Conservation (phyloP, 2,329 filamentous ascomycete genomes). For the Aspergillus fischeri region DNA sequence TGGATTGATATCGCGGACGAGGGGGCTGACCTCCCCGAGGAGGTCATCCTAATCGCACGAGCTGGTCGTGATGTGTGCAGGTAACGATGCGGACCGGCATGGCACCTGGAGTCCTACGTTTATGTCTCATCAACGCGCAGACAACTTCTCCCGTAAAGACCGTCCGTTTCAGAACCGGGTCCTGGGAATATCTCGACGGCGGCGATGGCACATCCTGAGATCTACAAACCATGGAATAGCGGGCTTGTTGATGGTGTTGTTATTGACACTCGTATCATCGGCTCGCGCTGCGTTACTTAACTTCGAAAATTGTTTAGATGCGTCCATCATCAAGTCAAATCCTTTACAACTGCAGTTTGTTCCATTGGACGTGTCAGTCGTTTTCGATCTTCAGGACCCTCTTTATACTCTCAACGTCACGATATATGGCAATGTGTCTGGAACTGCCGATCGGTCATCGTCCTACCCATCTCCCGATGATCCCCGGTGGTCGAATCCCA, state of each 20-base stretch:
- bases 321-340: slow-evolving; percentile 54
- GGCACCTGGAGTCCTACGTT: slow-evolving; percentile 9
- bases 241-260: slow-evolving; percentile 19
- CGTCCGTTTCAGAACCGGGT: slow-evolving; percentile 10
- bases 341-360: slow-evolving; percentile 71
- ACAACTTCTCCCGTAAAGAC: slow-evolving; percentile 5
- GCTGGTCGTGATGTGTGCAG: slow-evolving; percentile 29
- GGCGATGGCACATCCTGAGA: slow-evolving; percentile 11
- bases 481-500: slow-evolving; percentile 59
- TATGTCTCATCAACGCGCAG: slow-evolving; percentile 7
- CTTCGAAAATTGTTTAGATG: slow-evolving; percentile 77
- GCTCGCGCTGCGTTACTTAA: slow-evolving; percentile 63
- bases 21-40: slow-evolving; percentile 41
- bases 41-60: slow-evolving; percentile 34
- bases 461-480: slow-evolving; percentile 58
- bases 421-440: slow-evolving; percentile 88
- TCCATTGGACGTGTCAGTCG: slow-evolving; percentile 69
- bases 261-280: slow-evolving; percentile 32
- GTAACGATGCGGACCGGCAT: slow-evolving; percentile 20
- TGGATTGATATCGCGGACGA: slow-evolving; percentile 32
- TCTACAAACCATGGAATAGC: slow-evolving; percentile 7
- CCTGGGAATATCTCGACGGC: slow-evolving; percentile 21
- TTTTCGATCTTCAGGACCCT: slow-evolving; percentile 60
- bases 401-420: slow-evolving; percentile 69
- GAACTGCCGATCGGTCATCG: slow-evolving; percentile 51